Base-by-base conservation (phyloP, 805 yeast genomes). In the Wickerhamiella sergipiensis region DNA sequence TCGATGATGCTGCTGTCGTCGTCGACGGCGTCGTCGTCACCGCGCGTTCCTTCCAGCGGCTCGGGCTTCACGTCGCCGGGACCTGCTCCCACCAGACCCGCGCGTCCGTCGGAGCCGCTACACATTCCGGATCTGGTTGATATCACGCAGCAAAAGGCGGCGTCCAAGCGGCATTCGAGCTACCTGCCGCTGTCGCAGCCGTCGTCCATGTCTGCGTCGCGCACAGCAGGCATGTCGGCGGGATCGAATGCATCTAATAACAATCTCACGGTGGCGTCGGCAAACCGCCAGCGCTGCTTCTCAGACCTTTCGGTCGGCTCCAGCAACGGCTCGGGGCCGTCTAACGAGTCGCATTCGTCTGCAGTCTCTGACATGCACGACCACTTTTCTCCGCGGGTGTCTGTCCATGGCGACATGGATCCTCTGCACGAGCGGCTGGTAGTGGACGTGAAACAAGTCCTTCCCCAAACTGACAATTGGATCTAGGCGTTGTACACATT, bases 271-370 rank as follows among this genome's bases (percentile, higher is more conserved):
- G 22, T 6, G 26, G 22, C 22, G 15, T 26, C 26, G 3, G 45
- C 15, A 6, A 15, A 6, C 26, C 24, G 22, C n/a, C 23, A 22
- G 26, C 26, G 45, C 12, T 43, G 46, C 33, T 23, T 43, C 33
- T 43, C 46, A 4, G 46, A 22, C 13, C 29, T 43, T 3, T 43
- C 46, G 6, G 22, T 23, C 2, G 40, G 40, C 40, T 23, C 24
- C 33, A 43, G 46, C 31, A 43, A 22, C 26, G 45, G 26, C 8
- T 43, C 46, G 19, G 46, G 21, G 13, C 46, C 46, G 46, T 43
- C 46, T 2, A 23, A 15, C 12, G 29, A 24, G 13, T 23, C 46
- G 22, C 29, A 23, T 6, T 43, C 46, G 3, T 23, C 29, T 5
- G 19, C 46, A 6, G 40, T 36, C 7, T 36, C 40, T 4, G 40